These are phyloP conservation scores for Amniculicola lignicola DNA, from an alignment of 495 filamentous ascomycete species.

Conservation along the genomic window DNA sequence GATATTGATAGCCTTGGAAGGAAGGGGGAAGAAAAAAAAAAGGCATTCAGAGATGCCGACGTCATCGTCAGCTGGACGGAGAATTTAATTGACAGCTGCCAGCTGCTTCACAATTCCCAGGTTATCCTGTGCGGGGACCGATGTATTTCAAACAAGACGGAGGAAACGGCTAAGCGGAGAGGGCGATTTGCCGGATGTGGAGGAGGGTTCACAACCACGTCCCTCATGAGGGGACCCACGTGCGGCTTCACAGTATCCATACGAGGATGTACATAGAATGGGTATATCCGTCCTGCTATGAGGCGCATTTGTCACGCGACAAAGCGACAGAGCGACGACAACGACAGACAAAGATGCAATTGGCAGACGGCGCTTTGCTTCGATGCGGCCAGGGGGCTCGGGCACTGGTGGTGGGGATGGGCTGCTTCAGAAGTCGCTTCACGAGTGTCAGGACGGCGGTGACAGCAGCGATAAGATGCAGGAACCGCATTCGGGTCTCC, in stretches of 20 bases:
- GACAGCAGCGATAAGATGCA: neutral
- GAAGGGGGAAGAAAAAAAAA: too few relatives aligned
- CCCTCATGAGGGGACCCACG: too few relatives aligned
- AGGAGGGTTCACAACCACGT: too few relatives aligned
- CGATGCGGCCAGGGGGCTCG: neutral
- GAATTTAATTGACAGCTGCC: slow-evolving; percentile 1
- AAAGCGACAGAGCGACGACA: neutral
- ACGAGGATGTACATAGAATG: too few relatives aligned
- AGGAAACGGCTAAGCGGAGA: too few relatives aligned
- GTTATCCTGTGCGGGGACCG: too few relatives aligned
- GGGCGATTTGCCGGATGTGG: too few relatives aligned
- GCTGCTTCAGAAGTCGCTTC: slow-evolving; percentile 6
- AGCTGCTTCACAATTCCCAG: neutral
- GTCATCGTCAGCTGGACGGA: neutral
- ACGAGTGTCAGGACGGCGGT: slow-evolving; percentile 6
- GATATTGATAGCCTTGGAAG: too few relatives aligned
- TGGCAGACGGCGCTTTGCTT: neutral
- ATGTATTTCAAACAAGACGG: too few relatives aligned
- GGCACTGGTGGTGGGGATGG: neutral
- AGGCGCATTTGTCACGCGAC: slow-evolving; percentile 4
- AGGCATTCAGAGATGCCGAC: too few relatives aligned
- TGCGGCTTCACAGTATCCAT: too few relatives aligned
- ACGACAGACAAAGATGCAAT: neutral
- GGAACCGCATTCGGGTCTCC: neutral
- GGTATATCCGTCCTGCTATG: neutral